Evolutionary conservation across 331 rosid species (phyloP).

Genomic region (Malus hybrid): DNA sequence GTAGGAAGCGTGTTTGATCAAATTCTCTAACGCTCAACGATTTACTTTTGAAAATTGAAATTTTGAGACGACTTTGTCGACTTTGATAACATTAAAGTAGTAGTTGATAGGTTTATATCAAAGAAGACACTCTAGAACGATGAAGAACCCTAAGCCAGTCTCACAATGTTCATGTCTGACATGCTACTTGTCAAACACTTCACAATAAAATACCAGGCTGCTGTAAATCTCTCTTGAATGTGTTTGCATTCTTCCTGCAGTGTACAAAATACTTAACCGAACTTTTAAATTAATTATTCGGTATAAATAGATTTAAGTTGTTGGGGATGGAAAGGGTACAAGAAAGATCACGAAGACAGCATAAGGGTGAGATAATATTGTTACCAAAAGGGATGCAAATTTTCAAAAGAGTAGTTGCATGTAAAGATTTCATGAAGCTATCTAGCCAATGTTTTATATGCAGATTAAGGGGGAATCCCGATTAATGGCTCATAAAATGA

Average conservation of each 20-base stretch:
- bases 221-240: neutral
- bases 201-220: constrained; percentile 20
- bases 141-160: constrained; percentile 18
- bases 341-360: constrained; percentile 11
- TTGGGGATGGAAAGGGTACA: constrained; percentile 21
- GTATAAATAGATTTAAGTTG: constrained; percentile 11
- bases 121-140: constrained; percentile 5
- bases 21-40: neutral
- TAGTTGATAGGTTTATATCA: constrained; percentile 42
- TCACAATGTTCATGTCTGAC: neutral
- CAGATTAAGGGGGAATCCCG: neutral
- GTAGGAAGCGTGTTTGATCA: constrained; percentile 13
- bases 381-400: constrained; percentile 27
- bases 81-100: constrained; percentile 24
- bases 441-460: neutral
- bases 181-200: constrained; percentile 53
- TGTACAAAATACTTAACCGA: constrained; percentile 9
- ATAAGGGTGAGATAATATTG: constrained; percentile 11
- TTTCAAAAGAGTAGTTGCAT: constrained; percentile 36
- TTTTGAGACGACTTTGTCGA: constrained; percentile 22
- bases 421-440: neutral
- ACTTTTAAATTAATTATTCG: neutral
- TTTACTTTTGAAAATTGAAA: neutral
- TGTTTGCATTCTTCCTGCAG: constrained; percentile 4
- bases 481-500: too few species aligned